phyloP scores from a whole-genome alignment of 805 yeast species.

The Zygosaccharomyces bisporus region DNA sequence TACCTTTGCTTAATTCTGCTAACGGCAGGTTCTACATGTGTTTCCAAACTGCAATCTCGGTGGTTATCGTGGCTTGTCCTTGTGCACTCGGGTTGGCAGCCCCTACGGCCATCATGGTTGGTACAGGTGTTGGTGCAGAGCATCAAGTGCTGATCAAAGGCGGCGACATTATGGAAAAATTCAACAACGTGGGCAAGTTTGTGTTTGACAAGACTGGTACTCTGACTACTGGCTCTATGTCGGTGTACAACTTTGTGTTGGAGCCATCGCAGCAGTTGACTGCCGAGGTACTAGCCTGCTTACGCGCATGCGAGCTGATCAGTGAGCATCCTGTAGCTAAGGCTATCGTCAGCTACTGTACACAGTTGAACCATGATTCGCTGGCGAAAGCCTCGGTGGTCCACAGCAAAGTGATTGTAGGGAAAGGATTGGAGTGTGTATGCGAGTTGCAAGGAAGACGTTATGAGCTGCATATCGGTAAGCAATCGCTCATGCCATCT shows the following conservation, averaged over 20 bases:
- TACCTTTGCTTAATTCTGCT: constrained; percentile 43
- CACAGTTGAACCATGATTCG: not conserved
- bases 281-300: constrained; percentile 16
- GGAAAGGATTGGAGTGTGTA: constrained; percentile 38
- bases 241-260: constrained; percentile 40
- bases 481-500: constrained; percentile 38
- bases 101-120: constrained; percentile 99
- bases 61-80: constrained; percentile 96
- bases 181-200: constrained; percentile 58
- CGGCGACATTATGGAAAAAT: constrained; percentile 79
- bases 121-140: constrained; percentile 92
- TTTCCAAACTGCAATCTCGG: constrained; percentile 79
- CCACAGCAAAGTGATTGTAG: constrained; percentile 35
- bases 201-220: constrained; percentile 97
- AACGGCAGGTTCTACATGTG: constrained; percentile 64
- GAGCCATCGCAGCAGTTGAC: constrained; percentile 7
- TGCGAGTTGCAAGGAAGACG: constrained; percentile 19
- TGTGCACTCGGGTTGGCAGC: constrained; percentile 97
- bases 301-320: constrained; percentile 49
- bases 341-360: constrained; percentile 51
- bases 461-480: constrained; percentile 52
- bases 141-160: constrained; percentile 91
- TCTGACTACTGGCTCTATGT: constrained; percentile 80
- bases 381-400: constrained; percentile 13
- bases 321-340: constrained; percentile 89